Percentiles rank a stretch among this genome's conserved stretches.
Conservation (phyloP, 2,329 filamentous ascomycete genomes). For the Amesomyces nigricolor region DNA sequence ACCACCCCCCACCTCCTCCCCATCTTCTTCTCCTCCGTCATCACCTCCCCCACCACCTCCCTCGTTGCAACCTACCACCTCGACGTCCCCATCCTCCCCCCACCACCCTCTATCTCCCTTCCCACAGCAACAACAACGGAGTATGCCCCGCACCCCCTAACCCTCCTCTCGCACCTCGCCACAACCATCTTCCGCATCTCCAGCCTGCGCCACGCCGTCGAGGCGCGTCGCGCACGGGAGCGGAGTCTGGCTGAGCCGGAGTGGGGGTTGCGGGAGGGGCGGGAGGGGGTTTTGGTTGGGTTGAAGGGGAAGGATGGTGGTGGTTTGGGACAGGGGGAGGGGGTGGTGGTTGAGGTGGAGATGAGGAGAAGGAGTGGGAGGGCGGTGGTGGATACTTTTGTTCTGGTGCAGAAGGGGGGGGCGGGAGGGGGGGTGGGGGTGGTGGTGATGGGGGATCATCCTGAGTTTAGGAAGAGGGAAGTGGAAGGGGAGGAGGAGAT, state of each 20-base stretch:
- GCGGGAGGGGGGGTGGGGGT: background rate
- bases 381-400: slow-evolving; percentile 63
- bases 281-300: slow-evolving; percentile 73
- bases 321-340: slow-evolving; percentile 40
- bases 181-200: slow-evolving; percentile 75
- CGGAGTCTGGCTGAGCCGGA: slow-evolving; percentile 68
- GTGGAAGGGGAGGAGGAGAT: slow-evolving; percentile 45
- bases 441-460: slow-evolving; percentile 67
- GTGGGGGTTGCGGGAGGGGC: slow-evolving; percentile 71
- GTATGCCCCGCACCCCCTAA: slow-evolving; percentile 64
- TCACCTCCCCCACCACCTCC: slow-evolving; percentile 60
- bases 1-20: slow-evolving; percentile 52
- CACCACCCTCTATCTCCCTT: slow-evolving; percentile 36
- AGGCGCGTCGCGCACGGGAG: slow-evolving; percentile 68
- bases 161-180: slow-evolving; percentile 74
- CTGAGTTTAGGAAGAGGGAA: slow-evolving; percentile 51
- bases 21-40: slow-evolving; percentile 59
- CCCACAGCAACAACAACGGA: slow-evolving; percentile 32
- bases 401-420: slow-evolving; percentile 36
- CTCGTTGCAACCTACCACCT: slow-evolving; percentile 77
- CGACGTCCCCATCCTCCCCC: slow-evolving; percentile 55
- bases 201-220: slow-evolving; percentile 68
- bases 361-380: slow-evolving; percentile 77
- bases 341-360: slow-evolving; percentile 77
- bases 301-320: slow-evolving; percentile 35